phyloP scores from a whole-genome alignment of 2,329 filamentous ascomycete genomes.

The Neonectria hederae region DNA sequence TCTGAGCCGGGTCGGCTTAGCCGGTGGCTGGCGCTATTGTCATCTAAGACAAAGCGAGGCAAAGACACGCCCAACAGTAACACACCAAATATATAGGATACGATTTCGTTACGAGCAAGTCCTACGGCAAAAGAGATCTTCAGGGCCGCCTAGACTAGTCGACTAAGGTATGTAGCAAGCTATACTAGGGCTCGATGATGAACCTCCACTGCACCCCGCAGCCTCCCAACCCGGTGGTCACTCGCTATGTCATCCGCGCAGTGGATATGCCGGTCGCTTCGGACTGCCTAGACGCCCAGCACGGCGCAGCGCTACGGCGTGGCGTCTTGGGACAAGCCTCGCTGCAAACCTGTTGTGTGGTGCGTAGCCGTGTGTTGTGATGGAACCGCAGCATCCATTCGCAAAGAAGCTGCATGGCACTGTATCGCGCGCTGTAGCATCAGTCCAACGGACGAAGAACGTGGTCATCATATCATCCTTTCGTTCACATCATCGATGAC shows the following conservation, averaged over 20 bases:
- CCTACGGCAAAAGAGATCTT: slow-evolving; percentile 3
- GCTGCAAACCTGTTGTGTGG: not conserved
- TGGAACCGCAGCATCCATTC: slow-evolving; percentile 5
- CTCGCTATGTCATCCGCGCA: slow-evolving; percentile 5
- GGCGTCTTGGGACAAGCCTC: not conserved
- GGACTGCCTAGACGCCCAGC: slow-evolving; percentile 13
- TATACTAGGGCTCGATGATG: not conserved
- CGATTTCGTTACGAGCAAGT: not conserved
- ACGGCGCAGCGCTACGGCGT: slow-evolving; percentile 5
- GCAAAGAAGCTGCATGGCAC: not conserved
- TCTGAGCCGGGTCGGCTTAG: slow-evolving; percentile 16
- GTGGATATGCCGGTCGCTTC: slow-evolving; percentile 15
- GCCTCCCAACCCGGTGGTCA: slow-evolving; percentile 24
- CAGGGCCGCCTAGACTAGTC: slow-evolving; percentile 9
- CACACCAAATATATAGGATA: not conserved
- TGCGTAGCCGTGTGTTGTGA: slow-evolving; percentile 1
- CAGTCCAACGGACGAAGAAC: slow-evolving; percentile 3
- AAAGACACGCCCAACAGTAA: not conserved
- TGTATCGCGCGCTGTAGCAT: slow-evolving; percentile 8
- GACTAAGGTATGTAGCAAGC: not conserved
- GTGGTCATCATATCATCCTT: not conserved
- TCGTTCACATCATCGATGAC: not conserved
- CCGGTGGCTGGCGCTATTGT: slow-evolving; percentile 7
- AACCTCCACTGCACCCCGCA: slow-evolving; percentile 37
- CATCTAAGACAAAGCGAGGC: slow-evolving; percentile 6